Base-by-base conservation (phyloP, 2,329 filamentous ascomycete genomes). In the Clonostachys rosea region DNA sequence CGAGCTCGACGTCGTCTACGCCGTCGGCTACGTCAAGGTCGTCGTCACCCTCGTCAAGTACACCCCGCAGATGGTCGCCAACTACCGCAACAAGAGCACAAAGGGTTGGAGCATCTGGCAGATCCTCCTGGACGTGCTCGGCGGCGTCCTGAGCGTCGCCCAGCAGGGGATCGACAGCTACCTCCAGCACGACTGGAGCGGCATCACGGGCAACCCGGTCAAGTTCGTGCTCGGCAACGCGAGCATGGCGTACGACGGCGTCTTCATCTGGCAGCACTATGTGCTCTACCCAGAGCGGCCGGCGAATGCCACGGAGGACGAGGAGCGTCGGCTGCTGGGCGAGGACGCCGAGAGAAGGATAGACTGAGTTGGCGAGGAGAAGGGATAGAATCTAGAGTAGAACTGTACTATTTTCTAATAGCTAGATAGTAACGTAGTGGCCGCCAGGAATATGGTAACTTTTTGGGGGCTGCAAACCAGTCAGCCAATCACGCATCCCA, bases 261-360 rank as follows among this genome's bases (percentile, higher is more conserved):
- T 96, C 43, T 97, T 97, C 62, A 86, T 97, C 45, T 59, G 79
- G 5, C 94, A 99, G 69, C 94, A 97, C 67, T 97, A 91, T 58
- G 70, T 91, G 35, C 65, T 96, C 17, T 97, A 96, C 48, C 57
- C 60, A 20, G 46, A 48, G 18, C 39, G 43, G 17, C 43, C 42
- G n/a, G 41, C 30, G 6, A 41, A 43, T 7, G 14, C 36, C 17
- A n/a, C 36, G 12, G 44, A 45, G 12, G 50, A 53, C 17, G 50
- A 51, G 7, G 59, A 63, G 42, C 49, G 42, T 10, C 56, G 60
- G 44, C 51, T 33, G 34, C 46, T 67, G 50, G 49, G 68, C 17
- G 45, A 46, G 5, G 61, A 59, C 6, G 59, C 63, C 43, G 59
- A 63, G 52, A 53, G 60, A 45, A 51, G 45, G 45, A 37, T 46